Evolutionary conservation across 805 yeast species (phyloP).

Genomic region (Yarrowia divulgata): DNA sequence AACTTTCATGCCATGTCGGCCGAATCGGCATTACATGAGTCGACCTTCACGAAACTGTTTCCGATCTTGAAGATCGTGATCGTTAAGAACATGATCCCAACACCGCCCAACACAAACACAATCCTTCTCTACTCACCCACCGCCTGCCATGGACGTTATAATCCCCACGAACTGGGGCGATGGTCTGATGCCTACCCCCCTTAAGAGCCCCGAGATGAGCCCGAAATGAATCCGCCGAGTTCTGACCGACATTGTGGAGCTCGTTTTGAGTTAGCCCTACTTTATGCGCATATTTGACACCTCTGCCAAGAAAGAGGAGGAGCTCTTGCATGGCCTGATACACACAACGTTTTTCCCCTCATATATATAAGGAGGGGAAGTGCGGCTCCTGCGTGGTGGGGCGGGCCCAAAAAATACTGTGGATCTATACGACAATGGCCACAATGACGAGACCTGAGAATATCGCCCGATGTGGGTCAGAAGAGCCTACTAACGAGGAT

Average conservation of each 20-base stretch:
- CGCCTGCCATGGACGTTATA: not conserved
- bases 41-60: too few species aligned
- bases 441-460: not conserved
- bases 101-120: too few species aligned
- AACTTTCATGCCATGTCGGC: too few species aligned
- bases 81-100: too few species aligned
- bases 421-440: not conserved
- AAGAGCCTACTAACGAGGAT: not conserved
- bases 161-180: not conserved
- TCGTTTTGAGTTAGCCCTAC: constrained; percentile 3
- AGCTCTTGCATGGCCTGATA: constrained; percentile 13
- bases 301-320: not conserved
- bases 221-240: not conserved
- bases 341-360: constrained; percentile 19
- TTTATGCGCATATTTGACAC: not conserved
- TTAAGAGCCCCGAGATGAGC: not conserved
- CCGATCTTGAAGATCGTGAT: too few species aligned
- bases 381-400: constrained; percentile 38
- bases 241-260: constrained; percentile 9
- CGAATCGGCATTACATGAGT: too few species aligned
- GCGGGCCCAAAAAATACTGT: not conserved
- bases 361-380: constrained; percentile 28
- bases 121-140: too few species aligned
- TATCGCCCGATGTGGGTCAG: too few species aligned
- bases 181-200: not conserved